Conservation (phyloP, 2,329 filamentous ascomycete genomes). For the Fusarium chuoi region DNA sequence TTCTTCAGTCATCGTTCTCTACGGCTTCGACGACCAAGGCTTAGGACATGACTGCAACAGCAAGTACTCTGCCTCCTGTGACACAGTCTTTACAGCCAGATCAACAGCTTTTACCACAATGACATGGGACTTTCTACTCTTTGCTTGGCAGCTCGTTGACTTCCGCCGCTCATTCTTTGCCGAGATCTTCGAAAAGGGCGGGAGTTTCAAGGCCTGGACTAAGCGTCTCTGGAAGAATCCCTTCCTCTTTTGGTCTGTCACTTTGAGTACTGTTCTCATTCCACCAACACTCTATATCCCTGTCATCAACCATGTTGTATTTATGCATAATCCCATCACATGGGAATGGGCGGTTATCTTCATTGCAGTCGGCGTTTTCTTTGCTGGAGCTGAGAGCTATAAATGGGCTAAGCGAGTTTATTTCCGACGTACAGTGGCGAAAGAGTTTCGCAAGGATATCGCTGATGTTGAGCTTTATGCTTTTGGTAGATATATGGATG, state of each 20-base stretch:
- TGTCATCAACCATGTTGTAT: constrained; percentile 71
- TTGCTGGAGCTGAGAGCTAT: constrained; percentile 71
- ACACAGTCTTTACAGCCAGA: constrained; percentile 70
- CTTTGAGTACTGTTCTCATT: constrained; percentile 64
- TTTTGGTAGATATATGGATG: constrained; percentile 31
- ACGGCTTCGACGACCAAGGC: constrained; percentile 63
- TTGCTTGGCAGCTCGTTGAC: constrained; percentile 76
- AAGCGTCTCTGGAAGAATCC: constrained; percentile 65
- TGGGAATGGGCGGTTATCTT: constrained; percentile 79
- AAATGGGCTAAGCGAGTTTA: constrained; percentile 73
- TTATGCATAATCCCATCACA: constrained; percentile 71
- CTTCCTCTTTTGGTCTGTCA: constrained; percentile 61
- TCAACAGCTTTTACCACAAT: constrained; percentile 74
- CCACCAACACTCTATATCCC: constrained; percentile 76
- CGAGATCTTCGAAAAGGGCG: constrained; percentile 60
- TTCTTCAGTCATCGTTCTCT: constrained; percentile 68
- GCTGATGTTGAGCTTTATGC: constrained; percentile 37
- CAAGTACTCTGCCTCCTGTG: constrained; percentile 60
- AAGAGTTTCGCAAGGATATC: constrained; percentile 37
- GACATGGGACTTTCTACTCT: constrained; percentile 75
- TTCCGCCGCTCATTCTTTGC: constrained; percentile 74
- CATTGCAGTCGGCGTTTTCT: constrained; percentile 68
- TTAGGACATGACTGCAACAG: constrained; percentile 70
- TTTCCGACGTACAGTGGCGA: constrained; percentile 51
- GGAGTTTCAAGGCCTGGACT: constrained; percentile 61